These are phyloP conservation scores for Penicillium sp. DNA, from an alignment of 2,329 filamentous ascomycete species.

Conservation along the genomic window DNA sequence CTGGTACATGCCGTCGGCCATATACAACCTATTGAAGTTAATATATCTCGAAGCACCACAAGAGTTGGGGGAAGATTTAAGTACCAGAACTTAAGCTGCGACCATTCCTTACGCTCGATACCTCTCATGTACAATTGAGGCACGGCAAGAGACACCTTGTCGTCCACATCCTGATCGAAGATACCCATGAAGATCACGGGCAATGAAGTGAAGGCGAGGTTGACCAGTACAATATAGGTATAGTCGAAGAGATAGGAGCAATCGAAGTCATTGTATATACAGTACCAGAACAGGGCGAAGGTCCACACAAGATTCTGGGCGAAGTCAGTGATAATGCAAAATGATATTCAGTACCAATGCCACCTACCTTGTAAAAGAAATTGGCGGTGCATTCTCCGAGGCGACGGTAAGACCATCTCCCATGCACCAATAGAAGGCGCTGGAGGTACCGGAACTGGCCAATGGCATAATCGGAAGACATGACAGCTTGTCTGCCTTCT, in stretches of 20 bases:
- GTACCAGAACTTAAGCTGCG: conserved; percentile 92
- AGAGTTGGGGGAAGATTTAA: conserved; percentile 14
- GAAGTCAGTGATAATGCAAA: conserved; percentile 6
- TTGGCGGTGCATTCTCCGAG: conserved; percentile 93
- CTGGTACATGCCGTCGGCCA: conserved; percentile 92
- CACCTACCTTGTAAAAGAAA: conserved; percentile 90
- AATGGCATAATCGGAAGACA: conserved; percentile 95
- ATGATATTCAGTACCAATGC: neutral
- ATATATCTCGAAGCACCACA: conserved; percentile 26
- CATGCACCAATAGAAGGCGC: conserved; percentile 82
- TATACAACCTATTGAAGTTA: conserved; percentile 67
- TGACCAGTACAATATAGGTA: conserved; percentile 95
- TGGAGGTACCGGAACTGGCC: conserved; percentile 89
- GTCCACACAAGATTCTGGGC: conserved; percentile 90
- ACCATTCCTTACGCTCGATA: conserved; percentile 96
- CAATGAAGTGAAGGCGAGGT: conserved; percentile 92
- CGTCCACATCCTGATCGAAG: conserved; percentile 93
- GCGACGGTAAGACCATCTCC: conserved; percentile 93
- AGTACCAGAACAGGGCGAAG: conserved; percentile 95
- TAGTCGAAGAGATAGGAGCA: conserved; percentile 97
- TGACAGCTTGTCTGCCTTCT: conserved; percentile 87
- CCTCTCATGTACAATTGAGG: conserved; percentile 93
- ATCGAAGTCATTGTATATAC: conserved; percentile 93
- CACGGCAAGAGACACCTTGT: conserved; percentile 88
- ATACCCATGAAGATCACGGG: conserved; percentile 95